Conservation (phyloP, 2,329 filamentous ascomycete species). For the Fusarium brachygibbosum region DNA sequence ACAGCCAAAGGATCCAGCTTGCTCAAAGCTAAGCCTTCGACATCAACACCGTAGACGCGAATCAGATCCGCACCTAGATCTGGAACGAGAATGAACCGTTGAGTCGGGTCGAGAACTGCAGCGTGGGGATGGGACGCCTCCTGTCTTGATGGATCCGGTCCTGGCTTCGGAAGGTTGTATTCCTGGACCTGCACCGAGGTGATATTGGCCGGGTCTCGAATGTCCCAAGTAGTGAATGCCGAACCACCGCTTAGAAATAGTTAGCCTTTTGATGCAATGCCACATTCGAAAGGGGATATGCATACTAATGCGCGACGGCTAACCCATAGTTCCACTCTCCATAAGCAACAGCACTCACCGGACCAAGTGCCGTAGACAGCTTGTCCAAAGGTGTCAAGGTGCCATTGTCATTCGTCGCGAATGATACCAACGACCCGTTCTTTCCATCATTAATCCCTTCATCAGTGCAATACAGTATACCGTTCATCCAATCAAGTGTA, state of each 20-base stretch:
- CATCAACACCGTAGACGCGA: conserved; percentile 65
- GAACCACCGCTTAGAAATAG: conserved; percentile 53
- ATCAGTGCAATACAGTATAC: conserved; percentile 70
- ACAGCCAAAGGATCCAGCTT: conserved; percentile 58
- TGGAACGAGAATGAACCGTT: conserved; percentile 72
- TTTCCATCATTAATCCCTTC: conserved; percentile 64
- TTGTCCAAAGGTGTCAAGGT: conserved; percentile 56
- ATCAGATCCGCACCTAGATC: conserved; percentile 76
- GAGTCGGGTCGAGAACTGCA: conserved; percentile 74
- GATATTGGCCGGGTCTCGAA: conserved; percentile 56
- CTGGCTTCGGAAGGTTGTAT: conserved; percentile 57
- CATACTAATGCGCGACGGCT: conserved; percentile 63
- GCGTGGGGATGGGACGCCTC: conserved; percentile 73
- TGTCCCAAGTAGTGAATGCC: conserved; percentile 61
- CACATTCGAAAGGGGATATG: conserved; percentile 13
- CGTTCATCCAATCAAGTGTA: conserved; percentile 64
- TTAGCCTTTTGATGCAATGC: conserved; percentile 14
- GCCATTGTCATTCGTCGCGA: conserved; percentile 56
- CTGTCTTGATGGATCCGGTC: conserved; percentile 63
- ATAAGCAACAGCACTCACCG: conserved; percentile 61
- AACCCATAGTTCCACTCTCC: conserved; percentile 58
- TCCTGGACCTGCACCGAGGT: conserved; percentile 55
- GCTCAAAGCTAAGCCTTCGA: conserved; percentile 59
- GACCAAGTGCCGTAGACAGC: conserved; percentile 55
- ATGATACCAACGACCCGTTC: conserved; percentile 62